Evolutionary conservation across 148 eudicot genomes (phyloP), one percentile per base, ranked within the genome.

Genomic region (Vaccinium macrocarpon): DNA sequence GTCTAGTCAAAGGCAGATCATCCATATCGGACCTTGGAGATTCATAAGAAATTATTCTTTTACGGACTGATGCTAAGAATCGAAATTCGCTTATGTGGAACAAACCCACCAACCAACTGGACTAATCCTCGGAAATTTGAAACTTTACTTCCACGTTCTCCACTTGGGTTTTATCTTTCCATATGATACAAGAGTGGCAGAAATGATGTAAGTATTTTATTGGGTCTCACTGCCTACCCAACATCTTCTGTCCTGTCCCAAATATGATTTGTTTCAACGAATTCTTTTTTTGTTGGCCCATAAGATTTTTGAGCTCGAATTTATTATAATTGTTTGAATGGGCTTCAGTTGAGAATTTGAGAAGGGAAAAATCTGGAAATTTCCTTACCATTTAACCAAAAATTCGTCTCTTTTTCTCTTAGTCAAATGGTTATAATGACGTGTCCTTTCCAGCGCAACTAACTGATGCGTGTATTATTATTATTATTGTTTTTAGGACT

Each of bases 131-230:
- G 46, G 46, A 0, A 42, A 42, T 42, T 42, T 42, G 4, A 42
- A 23, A 71, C 49, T 71, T 35, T 72, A 72, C 49, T 72, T 72
- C n/a, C 76, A 72, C 16, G 76, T 72, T 72, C 76, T 72, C 48
- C 50, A 35, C 12, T 32, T 32, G 76, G 48, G 3, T 32, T 32
- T 72, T 72, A 38, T 72, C 49, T 38, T 35, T 72, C n/a, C 76
- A 72, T 25, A 68, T 68, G 73, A 42, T 13, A 27, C 73, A 68
- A 68, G 38, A 27, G 73, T 68, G 38, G 38, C 38, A 27, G 42
- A 68, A 35, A 72, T 72, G 21, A 16, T 2, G 29, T 23, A 72
- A 5, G 4, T 71, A 29, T 32, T 29, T 72, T 72, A 6, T 38
- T 38, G 50, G 49, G 48, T 25, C 73, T 27, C 76, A 1, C 48